Base-by-base conservation (phyloP, 495 filamentous ascomycete species). In the Symbiotaphrina buchneri region DNA sequence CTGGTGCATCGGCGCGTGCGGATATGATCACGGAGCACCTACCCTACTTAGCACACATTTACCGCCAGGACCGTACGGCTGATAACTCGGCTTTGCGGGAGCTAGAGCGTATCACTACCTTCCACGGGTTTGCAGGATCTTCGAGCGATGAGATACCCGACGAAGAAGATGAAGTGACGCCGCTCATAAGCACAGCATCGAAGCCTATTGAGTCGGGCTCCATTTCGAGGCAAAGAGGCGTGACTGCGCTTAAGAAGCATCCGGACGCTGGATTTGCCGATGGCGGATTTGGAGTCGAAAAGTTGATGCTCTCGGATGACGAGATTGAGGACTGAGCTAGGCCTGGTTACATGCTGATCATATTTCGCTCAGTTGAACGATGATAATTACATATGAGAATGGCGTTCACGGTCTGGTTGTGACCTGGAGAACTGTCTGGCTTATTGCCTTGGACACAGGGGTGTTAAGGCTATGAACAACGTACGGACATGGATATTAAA, bases 251-350 rank as follows among this genome's bases (percentile, higher is more conserved):
- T 30, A 60, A 56, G 43, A 59, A 50, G 40, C 42, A 15, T 21
- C 28, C 26, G 11, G 21, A 47, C 37, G 26, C 45, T 33, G 14
- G 30, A 42, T 19, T 32, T 10, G 5, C 26, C 27, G 14, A 37
- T 16, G 39, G 38, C 22, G 32, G 46, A 25, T 24, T 39, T n/a
- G 10, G 24, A 39, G 57, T 65, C 27, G 64, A 71, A 48, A 72
- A 68, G 31, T 46, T 91, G 35, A 65, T 83, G 32, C 54, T 95
- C 26, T 82, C 74, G 43, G 85, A 95, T 47, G 87, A 97, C 58
- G 87, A 97, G 60, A 95, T 97, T 51, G 81, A 83, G 50, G 85
- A 94, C n/a, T n/a, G n/a, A n/a, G n/a, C n/a, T n/a, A n/a, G n/a
- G n/a, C n/a, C n/a, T n/a, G n/a, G n/a, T n/a, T n/a, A n/a, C n/a